phyloP scores from a whole-genome alignment of 75 land plant species.

The Chamaecyparis obtusa region DNA sequence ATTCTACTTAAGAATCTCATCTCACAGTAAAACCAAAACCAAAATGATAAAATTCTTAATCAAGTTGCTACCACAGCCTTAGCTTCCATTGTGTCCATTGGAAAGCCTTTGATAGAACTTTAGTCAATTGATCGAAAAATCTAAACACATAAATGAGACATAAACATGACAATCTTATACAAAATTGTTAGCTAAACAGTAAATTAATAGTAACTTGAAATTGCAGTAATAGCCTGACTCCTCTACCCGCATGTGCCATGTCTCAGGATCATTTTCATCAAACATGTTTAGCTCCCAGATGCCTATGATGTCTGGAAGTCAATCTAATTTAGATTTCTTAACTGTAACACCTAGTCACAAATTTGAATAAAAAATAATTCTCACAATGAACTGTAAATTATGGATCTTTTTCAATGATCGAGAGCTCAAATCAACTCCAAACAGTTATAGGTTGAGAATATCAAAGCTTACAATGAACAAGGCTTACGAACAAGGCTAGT shows the following conservation, averaged over 20 bases:
- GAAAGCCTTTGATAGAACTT: constrained; percentile 82
- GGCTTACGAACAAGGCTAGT: too few species aligned
- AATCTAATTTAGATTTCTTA: constrained; percentile 50
- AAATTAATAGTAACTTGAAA: background rate
- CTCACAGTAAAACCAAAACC: constrained; percentile 4
- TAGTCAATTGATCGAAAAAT: constrained; percentile 89
- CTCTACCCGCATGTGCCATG: constrained; percentile 83
- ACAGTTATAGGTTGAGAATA: too few species aligned
- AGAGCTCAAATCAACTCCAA: too few species aligned
- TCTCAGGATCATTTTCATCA: constrained; percentile 57
- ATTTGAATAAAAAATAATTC: too few species aligned
- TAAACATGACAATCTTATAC: background rate
- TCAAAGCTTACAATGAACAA: too few species aligned
- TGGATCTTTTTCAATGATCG: too few species aligned
- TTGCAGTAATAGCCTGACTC: background rate
- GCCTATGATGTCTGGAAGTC: constrained; percentile 64
- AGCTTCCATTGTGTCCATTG: constrained; percentile 40
- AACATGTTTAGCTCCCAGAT: constrained; percentile 32
- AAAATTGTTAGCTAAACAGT: background rate
- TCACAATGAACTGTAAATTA: too few species aligned
- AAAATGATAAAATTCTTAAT: background rate
- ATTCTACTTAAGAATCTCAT: constrained; percentile 8
- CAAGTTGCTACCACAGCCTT: constrained; percentile 37
- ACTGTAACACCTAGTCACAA: too few species aligned
- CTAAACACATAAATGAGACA: constrained; percentile 24